phyloP scores from a whole-genome alignment of 192 early-diverging fungal species.

The Podila verticillata region DNA sequence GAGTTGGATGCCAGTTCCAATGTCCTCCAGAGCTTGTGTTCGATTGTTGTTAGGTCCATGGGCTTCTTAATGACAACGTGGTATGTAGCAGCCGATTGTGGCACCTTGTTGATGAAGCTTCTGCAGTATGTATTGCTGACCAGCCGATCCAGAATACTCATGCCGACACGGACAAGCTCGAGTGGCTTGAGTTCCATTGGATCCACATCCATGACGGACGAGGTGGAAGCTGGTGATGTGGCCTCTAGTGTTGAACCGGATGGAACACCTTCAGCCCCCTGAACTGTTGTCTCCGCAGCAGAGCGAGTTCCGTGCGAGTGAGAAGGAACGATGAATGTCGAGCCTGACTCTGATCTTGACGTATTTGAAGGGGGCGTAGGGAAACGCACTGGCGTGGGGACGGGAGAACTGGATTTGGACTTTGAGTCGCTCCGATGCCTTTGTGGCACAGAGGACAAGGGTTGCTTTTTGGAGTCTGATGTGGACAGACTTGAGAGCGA shows the following conservation, averaged over 20 bases:
- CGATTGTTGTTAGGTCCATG: constrained; percentile 65
- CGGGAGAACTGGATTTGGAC: background rate
- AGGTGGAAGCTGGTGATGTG: background rate
- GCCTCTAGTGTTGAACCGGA: background rate
- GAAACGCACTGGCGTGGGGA: background rate
- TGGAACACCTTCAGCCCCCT: background rate
- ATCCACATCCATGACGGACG: background rate
- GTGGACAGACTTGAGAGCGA: background rate
- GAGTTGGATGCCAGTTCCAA: constrained; percentile 3
- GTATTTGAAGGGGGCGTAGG: background rate
- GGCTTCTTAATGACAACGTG: constrained; percentile 57
- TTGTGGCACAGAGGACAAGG: background rate
- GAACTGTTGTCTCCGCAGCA: background rate
- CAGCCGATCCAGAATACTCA: constrained; percentile 15
- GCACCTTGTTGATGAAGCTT: constrained; percentile 52
- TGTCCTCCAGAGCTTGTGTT: constrained; percentile 61
- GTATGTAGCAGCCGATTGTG: constrained; percentile 51
- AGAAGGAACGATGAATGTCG: too few relatives aligned
- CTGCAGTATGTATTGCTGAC: constrained; percentile 31
- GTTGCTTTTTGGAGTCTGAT: background rate
- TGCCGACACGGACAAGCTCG: constrained; percentile 30
- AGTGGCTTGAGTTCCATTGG: constrained; percentile 15
- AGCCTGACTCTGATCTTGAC: background rate
- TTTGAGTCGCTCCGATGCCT: background rate
- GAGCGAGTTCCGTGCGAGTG: too few relatives aligned